Percentiles rank a stretch among this genome's conserved stretches.
Evolutionary conservation across 106 monocot species (phyloP).

Genomic region (Acorus gramineus): DNA sequence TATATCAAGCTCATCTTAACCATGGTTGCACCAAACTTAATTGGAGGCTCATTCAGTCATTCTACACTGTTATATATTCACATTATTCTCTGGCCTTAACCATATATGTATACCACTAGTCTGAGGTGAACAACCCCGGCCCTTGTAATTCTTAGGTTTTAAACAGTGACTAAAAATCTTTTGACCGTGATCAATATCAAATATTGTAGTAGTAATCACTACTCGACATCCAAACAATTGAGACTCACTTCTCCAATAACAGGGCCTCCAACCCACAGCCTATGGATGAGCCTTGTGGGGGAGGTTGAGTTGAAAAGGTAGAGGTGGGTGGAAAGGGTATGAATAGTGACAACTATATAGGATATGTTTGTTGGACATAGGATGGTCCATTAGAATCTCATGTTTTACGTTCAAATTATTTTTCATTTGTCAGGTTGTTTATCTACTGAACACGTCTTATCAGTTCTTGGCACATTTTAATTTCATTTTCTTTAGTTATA

Average conservation of each 20-base stretch:
- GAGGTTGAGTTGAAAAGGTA: constrained; percentile 3
- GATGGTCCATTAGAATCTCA: too few relatives aligned
- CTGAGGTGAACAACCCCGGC: constrained; percentile 1
- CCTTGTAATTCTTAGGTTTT: constrained; percentile 1
- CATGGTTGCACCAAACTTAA: neutral
- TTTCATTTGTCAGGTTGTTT: too few relatives aligned
- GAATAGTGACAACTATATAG: neutral
- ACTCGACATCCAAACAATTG: too few relatives aligned
- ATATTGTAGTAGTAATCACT: too few relatives aligned
- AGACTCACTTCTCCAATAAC: neutral
- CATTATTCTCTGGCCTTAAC: constrained; percentile 1
- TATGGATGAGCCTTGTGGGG: neutral
- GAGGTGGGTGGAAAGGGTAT: neutral
- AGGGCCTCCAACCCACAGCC: neutral
- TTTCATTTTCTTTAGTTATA: too few relatives aligned
- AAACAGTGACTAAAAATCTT: too few relatives aligned
- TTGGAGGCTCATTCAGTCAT: neutral
- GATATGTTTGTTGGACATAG: neutral
- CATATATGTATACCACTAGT: neutral
- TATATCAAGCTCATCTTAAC: neutral
- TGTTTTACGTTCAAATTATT: too few relatives aligned
- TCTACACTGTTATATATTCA: neutral
- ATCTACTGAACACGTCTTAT: too few relatives aligned
- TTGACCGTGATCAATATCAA: too few relatives aligned
- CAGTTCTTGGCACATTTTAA: too few relatives aligned